Evolutionary conservation across 1,139 yeast genomes (phyloP).

Genomic region (Blastobotrys malaysiensis): DNA sequence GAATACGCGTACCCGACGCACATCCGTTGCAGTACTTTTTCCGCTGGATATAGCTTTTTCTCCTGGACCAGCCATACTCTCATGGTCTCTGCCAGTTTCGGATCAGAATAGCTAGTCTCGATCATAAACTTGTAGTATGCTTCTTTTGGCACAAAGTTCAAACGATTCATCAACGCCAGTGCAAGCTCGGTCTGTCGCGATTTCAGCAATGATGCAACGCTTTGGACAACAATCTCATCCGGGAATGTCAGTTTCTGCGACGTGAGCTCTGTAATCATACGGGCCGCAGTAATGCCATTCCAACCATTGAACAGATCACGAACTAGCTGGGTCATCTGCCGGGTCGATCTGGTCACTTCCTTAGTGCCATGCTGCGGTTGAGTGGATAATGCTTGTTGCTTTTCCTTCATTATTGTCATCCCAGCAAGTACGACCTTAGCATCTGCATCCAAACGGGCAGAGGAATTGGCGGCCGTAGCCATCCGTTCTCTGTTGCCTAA

Average conservation of each 20-base stretch:
- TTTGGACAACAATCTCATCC: constrained; percentile 9
- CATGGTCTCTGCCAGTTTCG: constrained; percentile 15
- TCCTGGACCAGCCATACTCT: constrained; percentile 15
- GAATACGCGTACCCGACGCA: constrained; percentile 14
- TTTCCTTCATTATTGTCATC: constrained; percentile 20
- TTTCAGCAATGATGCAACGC: constrained; percentile 14
- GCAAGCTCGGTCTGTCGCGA: constrained; percentile 17
- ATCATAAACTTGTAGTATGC: constrained; percentile 15
- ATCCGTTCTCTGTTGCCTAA: neutral
- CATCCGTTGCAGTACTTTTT: constrained; percentile 15
- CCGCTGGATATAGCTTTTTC: constrained; percentile 10
- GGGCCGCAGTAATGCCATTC: constrained; percentile 10
- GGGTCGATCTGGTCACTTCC: neutral
- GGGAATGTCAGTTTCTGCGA: constrained; percentile 8
- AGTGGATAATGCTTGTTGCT: neutral
- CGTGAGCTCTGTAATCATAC: constrained; percentile 8
- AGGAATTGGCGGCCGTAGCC: neutral
- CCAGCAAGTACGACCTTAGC: constrained; percentile 22
- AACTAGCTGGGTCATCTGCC: constrained; percentile 4
- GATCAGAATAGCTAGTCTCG: constrained; percentile 14
- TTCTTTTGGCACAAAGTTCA: constrained; percentile 10
- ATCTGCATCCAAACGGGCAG: constrained; percentile 12
- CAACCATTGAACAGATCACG: constrained; percentile 13
- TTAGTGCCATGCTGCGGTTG: neutral
- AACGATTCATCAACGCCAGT: constrained; percentile 14